Evolutionary conservation across 1,139 yeast species (phyloP).

Genomic region (Lodderomyces jiufengensis): DNA sequence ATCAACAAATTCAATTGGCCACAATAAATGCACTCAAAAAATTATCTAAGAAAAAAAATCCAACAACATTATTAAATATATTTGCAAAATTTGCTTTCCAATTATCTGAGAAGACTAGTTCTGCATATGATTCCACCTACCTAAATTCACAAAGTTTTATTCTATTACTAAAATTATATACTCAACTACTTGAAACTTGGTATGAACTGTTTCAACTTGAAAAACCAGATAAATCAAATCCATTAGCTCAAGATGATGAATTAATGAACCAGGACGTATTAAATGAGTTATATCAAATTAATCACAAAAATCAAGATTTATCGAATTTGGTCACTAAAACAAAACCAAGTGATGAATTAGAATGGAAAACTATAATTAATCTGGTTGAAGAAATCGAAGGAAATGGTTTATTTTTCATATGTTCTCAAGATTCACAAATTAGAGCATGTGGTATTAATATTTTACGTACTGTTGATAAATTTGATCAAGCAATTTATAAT

Average conservation of each 20-base stretch:
- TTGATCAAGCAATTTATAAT: conserved; percentile 76
- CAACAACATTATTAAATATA: conserved; percentile 65
- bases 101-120: conserved; percentile 59
- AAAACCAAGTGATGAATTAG: conserved; percentile 52
- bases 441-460: conserved; percentile 75
- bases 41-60: conserved; percentile 66
- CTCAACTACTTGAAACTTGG: conserved; percentile 81
- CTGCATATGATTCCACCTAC: conserved; percentile 49
- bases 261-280: conserved; percentile 39
- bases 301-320: conserved; percentile 35
- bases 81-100: conserved; percentile 81
- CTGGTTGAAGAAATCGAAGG: conserved; percentile 95
- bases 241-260: conserved; percentile 36
- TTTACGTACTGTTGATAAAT: conserved; percentile 70
- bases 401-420: conserved; percentile 84
- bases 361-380: conserved; percentile 74
- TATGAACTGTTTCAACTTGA: conserved; percentile 50
- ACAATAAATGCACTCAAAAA: conserved; percentile 61
- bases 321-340: conserved; percentile 15
- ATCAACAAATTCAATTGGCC: conserved; percentile 57
- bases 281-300: conserved; percentile 44
- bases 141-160: conserved; percentile 58
- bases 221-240: conserved; percentile 16
- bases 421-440: conserved; percentile 78
- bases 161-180: conserved; percentile 62